These are phyloP conservation scores for Parietaria judaica DNA, from an alignment of 306 rosid genomes.

Conservation along the genomic window DNA sequence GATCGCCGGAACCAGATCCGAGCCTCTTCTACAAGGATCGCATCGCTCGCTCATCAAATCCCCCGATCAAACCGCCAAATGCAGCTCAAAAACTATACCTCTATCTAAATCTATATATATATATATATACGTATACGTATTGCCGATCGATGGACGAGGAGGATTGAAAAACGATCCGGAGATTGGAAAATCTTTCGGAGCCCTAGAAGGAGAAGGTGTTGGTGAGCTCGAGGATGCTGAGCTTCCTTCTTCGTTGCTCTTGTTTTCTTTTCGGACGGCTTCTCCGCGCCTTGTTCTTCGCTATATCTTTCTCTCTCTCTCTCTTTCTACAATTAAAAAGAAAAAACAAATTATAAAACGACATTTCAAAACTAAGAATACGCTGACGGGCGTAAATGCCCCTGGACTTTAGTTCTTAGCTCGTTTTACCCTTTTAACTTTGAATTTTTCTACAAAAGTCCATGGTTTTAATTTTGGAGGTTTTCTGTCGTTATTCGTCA, in stretches of 20 bases:
- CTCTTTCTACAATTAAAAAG: constrained; percentile 6
- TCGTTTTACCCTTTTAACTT: no score
- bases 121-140: no score
- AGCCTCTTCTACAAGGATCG: constrained; percentile 32
- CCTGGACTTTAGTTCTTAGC: no score
- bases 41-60: constrained; percentile 14
- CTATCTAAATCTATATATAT: no score
- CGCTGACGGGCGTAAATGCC: no score
- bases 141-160: constrained; percentile 23
- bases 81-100: constrained; percentile 25
- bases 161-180: constrained; percentile 37
- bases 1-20: constrained; percentile 58
- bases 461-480: no score
- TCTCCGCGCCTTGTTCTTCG: constrained; percentile 47
- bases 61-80: neutral
- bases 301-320: constrained; percentile 7
- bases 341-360: no score
- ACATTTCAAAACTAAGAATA: no score
- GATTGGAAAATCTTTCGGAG: constrained; percentile 22
- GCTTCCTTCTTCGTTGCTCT: neutral
- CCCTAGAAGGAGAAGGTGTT: constrained; percentile 32
- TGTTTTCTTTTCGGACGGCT: constrained; percentile 44
- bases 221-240: neutral
- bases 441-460: no score
- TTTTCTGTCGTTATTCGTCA: no score